These are phyloP conservation scores for Neurospora sp. DNA, from an alignment of 495 filamentous ascomycete species.

Conservation along the genomic window DNA sequence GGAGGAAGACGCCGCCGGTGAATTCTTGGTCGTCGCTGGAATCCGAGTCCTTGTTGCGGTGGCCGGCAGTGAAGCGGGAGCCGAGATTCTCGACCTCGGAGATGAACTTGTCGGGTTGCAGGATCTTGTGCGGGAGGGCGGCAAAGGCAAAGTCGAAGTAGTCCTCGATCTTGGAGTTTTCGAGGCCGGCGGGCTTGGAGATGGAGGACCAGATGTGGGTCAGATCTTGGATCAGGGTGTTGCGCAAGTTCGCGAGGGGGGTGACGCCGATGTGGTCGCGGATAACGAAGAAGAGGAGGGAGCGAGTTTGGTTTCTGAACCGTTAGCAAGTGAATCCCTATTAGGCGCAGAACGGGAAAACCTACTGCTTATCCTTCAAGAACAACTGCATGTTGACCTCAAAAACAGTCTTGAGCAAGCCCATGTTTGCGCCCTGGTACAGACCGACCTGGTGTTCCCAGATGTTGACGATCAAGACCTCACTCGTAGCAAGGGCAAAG, in stretches of 20 bases:
- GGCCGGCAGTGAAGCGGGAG: conserved; percentile 70
- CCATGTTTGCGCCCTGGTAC: conserved; percentile 99
- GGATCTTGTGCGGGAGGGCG: conserved; percentile 88
- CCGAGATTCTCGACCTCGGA: conserved; percentile 70
- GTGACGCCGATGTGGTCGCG: conserved; percentile 90
- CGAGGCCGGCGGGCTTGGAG: conserved; percentile 79
- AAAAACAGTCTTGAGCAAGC: conserved; percentile 93
- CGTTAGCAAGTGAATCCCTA: conserved; percentile 13
- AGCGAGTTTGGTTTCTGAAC: conserved; percentile 71
- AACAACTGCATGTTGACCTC: conserved; percentile 97
- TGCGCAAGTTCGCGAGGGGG: conserved; percentile 75
- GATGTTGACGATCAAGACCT: conserved; percentile 96
- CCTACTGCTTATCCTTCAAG: conserved; percentile 82
- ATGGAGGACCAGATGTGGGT: conserved; percentile 84
- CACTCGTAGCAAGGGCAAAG: conserved; percentile 93
- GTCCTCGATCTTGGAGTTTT: conserved; percentile 81
- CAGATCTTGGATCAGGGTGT: conserved; percentile 83
- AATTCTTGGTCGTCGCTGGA: conserved; percentile 62
- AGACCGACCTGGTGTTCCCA: conserved; percentile 98
- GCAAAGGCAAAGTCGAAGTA: conserved; percentile 99
- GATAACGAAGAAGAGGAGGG: conserved; percentile 96
- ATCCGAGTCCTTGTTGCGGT: conserved; percentile 21
- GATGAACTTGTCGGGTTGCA: conserved; percentile 88
- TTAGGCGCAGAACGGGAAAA: conserved; percentile 5
- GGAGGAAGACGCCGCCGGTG: conserved; percentile 71